These are phyloP conservation scores for Quercus variabilis DNA, from an alignment of 306 rosid genomes.

Conservation along the genomic window DNA sequence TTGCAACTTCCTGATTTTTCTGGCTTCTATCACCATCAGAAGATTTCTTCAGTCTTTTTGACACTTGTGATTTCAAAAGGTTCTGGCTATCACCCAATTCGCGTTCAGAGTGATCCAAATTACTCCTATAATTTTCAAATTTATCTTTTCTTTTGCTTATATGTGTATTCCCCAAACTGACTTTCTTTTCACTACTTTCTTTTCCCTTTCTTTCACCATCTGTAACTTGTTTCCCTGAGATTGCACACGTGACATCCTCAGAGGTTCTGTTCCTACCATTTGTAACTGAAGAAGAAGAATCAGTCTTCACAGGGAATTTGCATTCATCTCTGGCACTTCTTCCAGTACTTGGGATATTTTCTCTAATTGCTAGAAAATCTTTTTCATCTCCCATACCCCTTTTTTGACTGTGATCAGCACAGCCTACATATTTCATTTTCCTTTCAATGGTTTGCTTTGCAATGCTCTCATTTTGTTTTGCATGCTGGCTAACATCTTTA, in stretches of 20 bases:
- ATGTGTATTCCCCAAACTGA: constrained; percentile 22
- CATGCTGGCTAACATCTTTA: constrained; percentile 24
- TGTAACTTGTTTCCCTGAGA: constrained; percentile 24
- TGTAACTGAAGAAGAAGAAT: constrained; percentile 23
- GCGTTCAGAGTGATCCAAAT: constrained; percentile 27
- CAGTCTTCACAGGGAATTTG: constrained; percentile 25
- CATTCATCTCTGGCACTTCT: constrained; percentile 26
- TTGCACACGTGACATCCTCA: constrained; percentile 12
- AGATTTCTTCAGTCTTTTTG: constrained; percentile 30
- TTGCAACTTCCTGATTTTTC: constrained; percentile 35
- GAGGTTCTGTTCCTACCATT: constrained; percentile 26
- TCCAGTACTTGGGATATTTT: constrained; percentile 20
- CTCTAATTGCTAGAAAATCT: constrained; percentile 25
- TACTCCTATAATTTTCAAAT: constrained; percentile 33
- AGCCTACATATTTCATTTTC: constrained; percentile 28
- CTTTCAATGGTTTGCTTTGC: constrained; percentile 33
- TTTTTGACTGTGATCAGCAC: constrained; percentile 31
- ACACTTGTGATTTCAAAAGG: constrained; percentile 26
- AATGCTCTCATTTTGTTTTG: constrained; percentile 19
- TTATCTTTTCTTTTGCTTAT: constrained; percentile 42
- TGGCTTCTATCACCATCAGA: constrained; percentile 34
- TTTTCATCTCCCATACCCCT: constrained; percentile 28
- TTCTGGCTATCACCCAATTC: constrained; percentile 31
- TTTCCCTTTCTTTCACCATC: constrained; percentile 17
- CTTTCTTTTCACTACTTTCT: constrained; percentile 38